Percentiles rank a stretch among this genome's conserved stretches.
These are phyloP conservation scores for Arthroderma sp. DNA, from an alignment of 2,329 filamentous ascomycete species.

Conservation along the genomic window DNA sequence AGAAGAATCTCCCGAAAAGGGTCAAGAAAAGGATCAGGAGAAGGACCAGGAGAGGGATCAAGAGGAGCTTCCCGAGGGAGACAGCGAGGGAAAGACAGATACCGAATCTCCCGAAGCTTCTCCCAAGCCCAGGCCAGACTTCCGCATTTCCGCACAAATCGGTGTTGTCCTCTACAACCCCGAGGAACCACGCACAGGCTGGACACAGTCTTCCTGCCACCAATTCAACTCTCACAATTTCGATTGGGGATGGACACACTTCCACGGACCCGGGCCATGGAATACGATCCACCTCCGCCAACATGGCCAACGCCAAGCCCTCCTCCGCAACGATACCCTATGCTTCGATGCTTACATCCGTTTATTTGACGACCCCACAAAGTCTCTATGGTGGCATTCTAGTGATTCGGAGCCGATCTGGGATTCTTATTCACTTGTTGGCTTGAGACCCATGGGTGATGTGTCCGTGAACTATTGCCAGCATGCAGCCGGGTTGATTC, in stretches of 20 bases:
- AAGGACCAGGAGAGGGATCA: slow-evolving; percentile 10
- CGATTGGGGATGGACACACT: slow-evolving; percentile 54
- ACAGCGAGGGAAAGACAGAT: slow-evolving; percentile 2
- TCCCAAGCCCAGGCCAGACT: slow-evolving; percentile 19
- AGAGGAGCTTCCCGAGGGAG: slow-evolving; percentile 1
- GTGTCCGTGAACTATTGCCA: slow-evolving; percentile 36
- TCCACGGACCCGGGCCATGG: slow-evolving; percentile 46
- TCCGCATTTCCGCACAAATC: slow-evolving; percentile 47
- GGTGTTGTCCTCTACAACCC: slow-evolving; percentile 53
- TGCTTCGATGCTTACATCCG: slow-evolving; percentile 52
- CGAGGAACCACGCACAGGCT: slow-evolving; percentile 47
- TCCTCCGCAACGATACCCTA: slow-evolving; percentile 50
- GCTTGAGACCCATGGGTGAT: slow-evolving; percentile 42
- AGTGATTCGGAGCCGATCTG: slow-evolving; percentile 42
- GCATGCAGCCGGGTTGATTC: slow-evolving; percentile 44
- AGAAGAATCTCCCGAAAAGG: slow-evolving; percentile 11
- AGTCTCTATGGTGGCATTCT: slow-evolving; percentile 49
- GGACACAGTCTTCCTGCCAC: slow-evolving; percentile 45
- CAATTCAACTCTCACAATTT: slow-evolving; percentile 47
- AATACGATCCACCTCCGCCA: slow-evolving; percentile 47
- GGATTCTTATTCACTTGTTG: slow-evolving; percentile 47
- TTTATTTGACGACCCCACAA: slow-evolving; percentile 48
- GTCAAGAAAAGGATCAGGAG: slow-evolving; percentile 10
- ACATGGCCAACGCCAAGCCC: slow-evolving; percentile 45
- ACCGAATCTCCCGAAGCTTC: slow-evolving; percentile 11